Percentiles rank a stretch among this genome's conserved stretches.
Evolutionary conservation across 306 rosid genomes (phyloP).

Genomic region (Sesbania bispinosa): DNA sequence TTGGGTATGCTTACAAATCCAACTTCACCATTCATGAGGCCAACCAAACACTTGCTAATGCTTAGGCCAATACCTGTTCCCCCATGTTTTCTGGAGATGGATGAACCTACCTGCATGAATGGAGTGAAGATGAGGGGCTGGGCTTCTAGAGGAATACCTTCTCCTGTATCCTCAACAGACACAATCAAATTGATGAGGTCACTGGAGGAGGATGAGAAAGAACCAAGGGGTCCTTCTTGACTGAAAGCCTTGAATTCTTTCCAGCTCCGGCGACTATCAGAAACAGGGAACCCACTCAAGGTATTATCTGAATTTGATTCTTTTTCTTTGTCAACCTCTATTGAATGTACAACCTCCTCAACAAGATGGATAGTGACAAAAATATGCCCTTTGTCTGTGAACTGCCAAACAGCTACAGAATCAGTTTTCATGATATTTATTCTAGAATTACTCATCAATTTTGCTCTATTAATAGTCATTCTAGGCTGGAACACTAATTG

Average conservation of each 20-base stretch:
- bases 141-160: constrained; percentile 73
- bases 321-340: constrained; percentile 63
- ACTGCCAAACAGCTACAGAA: constrained; percentile 49
- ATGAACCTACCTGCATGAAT: constrained; percentile 90
- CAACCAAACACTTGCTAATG: constrained; percentile 92
- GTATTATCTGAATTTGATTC: constrained; percentile 61
- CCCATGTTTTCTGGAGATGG: constrained; percentile 82
- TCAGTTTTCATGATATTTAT: constrained; percentile 20
- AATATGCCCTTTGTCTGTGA: constrained; percentile 92
- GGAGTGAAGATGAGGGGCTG: constrained; percentile 78
- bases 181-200: constrained; percentile 64
- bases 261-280: constrained; percentile 69
- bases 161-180: constrained; percentile 94
- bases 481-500: not conserved
- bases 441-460: not conserved
- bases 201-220: constrained; percentile 45
- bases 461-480: not conserved
- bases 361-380: constrained; percentile 81
- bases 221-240: constrained; percentile 52
- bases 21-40: constrained; percentile 91
- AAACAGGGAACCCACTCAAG: constrained; percentile 77
- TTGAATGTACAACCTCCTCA: constrained; percentile 63
- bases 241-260: constrained; percentile 48
- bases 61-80: constrained; percentile 96
- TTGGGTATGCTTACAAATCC: constrained; percentile 80